phyloP scores from a whole-genome alignment of 495 filamentous ascomycete genomes.

The Podospora sp. region DNA sequence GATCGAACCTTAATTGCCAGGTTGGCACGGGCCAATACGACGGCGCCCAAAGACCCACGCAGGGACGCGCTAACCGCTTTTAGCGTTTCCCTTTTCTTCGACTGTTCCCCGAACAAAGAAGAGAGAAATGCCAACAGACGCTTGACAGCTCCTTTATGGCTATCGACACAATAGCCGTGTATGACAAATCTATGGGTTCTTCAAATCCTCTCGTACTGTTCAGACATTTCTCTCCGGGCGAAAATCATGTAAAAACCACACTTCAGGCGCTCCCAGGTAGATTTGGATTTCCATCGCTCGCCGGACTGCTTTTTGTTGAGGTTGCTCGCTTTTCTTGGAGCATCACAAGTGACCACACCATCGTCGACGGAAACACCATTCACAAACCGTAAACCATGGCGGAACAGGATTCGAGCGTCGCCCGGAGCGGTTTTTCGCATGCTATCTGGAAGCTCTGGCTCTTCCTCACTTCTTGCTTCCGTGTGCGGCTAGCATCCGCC shows the following conservation, averaged over 20 bases:
- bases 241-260: not conserved
- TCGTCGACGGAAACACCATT: not conserved
- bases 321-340: not conserved
- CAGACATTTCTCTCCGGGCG: not conserved
- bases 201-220: too few species aligned
- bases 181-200: not conserved
- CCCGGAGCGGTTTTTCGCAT: not conserved
- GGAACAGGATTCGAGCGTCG: not conserved
- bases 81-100: too few species aligned
- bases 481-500: not conserved
- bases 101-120: too few species aligned
- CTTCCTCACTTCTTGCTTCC: not conserved
- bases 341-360: not conserved
- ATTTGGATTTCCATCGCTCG: not conserved
- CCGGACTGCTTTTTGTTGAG: not conserved
- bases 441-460: not conserved
- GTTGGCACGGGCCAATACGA: too few species aligned
- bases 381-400: not conserved
- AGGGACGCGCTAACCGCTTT: too few species aligned
- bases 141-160: not conserved
- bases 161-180: not conserved
- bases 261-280: not conserved
- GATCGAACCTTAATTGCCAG: too few species aligned
- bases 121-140: too few species aligned
- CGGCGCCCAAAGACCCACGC: too few species aligned